Evolutionary conservation across 805 yeast genomes (phyloP).

Genomic region (Peterozyma toletana): DNA sequence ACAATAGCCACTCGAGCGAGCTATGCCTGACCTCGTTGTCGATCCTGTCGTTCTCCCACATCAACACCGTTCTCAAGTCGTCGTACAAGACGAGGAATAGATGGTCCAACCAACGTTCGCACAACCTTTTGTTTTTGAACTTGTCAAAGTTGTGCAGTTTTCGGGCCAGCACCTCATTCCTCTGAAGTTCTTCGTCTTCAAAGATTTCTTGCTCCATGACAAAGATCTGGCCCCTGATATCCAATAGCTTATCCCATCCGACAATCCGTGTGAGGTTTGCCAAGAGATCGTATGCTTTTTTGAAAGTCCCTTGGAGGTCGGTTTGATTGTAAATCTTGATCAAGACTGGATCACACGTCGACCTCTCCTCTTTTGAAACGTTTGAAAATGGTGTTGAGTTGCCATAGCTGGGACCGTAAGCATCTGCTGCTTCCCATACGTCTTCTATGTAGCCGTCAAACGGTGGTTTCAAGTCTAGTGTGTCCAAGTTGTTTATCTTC

Average conservation of each 20-base stretch:
- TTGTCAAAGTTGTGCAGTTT: not conserved
- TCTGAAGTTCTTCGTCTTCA: conserved; percentile 7
- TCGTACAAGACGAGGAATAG: conserved; percentile 65
- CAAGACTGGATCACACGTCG: conserved; percentile 38
- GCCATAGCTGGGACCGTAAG: conserved; percentile 24
- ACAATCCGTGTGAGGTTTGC: conserved; percentile 57
- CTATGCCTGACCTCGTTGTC: conserved; percentile 35
- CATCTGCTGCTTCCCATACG: conserved; percentile 36
- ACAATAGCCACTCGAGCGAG: conserved; percentile 69
- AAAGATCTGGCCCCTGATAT: conserved; percentile 62
- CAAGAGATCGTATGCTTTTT: conserved; percentile 60
- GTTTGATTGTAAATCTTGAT: conserved; percentile 43
- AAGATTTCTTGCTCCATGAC: conserved; percentile 70
- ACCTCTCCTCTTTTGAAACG: conserved; percentile 25
- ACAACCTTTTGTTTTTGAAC: conserved; percentile 42
- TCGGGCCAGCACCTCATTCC: not conserved
- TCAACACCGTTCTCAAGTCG: conserved; percentile 31
- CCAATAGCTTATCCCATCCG: conserved; percentile 80
- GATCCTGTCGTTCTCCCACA: conserved; percentile 17
- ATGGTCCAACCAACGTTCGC: conserved; percentile 78
- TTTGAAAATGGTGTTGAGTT: conserved; percentile 24
- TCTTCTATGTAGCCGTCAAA: conserved; percentile 42
- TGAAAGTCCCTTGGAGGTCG: conserved; percentile 43
- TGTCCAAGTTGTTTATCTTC: conserved; percentile 34
- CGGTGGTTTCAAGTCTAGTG: conserved; percentile 43